Conservation (phyloP, 73 alveolate species). For the Symbiodinium pilosum region DNA sequence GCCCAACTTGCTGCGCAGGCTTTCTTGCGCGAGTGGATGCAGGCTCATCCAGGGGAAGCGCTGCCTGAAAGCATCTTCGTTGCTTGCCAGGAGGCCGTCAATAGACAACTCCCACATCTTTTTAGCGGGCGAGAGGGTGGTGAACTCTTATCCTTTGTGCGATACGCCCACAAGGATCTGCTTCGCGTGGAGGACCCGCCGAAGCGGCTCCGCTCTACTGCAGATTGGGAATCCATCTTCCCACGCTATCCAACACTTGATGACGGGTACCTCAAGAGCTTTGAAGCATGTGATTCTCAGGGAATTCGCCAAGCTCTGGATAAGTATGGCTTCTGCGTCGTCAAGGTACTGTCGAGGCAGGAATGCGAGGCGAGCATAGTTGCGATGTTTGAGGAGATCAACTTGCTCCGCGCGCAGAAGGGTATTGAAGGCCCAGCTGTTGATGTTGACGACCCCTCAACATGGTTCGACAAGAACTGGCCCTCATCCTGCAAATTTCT, state of each 20-base stretch:
- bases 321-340: conserved; percentile 66
- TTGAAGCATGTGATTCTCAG: background rate
- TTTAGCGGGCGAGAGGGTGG: too few species aligned
- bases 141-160: conserved; percentile 29
- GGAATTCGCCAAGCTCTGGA: conserved; percentile 20
- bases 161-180: conserved; percentile 26
- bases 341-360: conserved; percentile 29
- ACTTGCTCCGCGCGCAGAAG: conserved; percentile 9
- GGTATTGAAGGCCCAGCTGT: conserved; percentile 17
- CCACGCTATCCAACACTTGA: background rate
- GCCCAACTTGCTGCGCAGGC: conserved; percentile 15
- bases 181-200: conserved; percentile 40
- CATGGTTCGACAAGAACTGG: conserved; percentile 73
- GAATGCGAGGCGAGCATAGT: conserved; percentile 42
- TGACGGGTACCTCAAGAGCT: conserved; percentile 48
- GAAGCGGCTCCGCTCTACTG: conserved; percentile 17
- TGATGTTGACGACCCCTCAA: conserved; percentile 14
- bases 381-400: conserved; percentile 82
- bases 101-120: background rate
- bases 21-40: conserved; percentile 50
- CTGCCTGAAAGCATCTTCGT: background rate
- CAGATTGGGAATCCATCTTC: conserved; percentile 1
- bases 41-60: conserved; percentile 36
- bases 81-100: conserved; percentile 10
- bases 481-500: conserved; percentile 55